These are phyloP conservation scores for Chytriomyces sp. DNA, from an alignment of 192 early-diverging fungal species.

Conservation along the genomic window DNA sequence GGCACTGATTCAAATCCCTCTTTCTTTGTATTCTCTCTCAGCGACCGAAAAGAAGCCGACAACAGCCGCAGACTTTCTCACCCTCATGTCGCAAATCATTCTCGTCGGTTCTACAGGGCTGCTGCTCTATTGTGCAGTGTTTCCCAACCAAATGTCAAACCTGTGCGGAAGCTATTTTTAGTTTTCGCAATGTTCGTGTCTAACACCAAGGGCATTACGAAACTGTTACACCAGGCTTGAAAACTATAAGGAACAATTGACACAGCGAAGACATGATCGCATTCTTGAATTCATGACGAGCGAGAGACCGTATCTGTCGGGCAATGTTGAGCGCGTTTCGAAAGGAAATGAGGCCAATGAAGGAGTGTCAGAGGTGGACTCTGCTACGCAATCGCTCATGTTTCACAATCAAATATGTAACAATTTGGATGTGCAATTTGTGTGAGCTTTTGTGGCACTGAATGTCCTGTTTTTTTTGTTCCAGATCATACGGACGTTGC, in stretches of 20 bases:
- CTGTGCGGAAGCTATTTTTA: too few species aligned
- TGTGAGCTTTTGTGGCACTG: neutral
- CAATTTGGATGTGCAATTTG: neutral
- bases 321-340: constrained; percentile 12
- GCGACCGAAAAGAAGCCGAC: constrained; percentile 18
- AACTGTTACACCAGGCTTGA: too few species aligned
- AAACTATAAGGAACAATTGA: constrained; percentile 26
- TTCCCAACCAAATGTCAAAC: constrained; percentile 3
- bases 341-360: neutral
- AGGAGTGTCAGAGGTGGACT: neutral
- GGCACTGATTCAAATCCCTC: too few species aligned
- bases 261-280: constrained; percentile 18
- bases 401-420: constrained; percentile 17
- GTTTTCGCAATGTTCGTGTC: too few species aligned
- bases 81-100: constrained; percentile 29
- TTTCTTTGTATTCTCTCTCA: neutral
- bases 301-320: constrained; percentile 15
- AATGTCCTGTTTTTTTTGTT: neutral
- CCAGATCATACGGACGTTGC: constrained; percentile 21
- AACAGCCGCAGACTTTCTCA: constrained; percentile 17
- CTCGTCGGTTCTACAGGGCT: constrained; percentile 19
- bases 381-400: constrained; percentile 18
- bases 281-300: constrained; percentile 33
- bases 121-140: constrained; percentile 12
- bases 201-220: too few species aligned